Evolutionary conservation across 345 rosid genomes (phyloP), one percentile per base, ranked within the genome.

Genomic region (Stellera chamaejasme): DNA sequence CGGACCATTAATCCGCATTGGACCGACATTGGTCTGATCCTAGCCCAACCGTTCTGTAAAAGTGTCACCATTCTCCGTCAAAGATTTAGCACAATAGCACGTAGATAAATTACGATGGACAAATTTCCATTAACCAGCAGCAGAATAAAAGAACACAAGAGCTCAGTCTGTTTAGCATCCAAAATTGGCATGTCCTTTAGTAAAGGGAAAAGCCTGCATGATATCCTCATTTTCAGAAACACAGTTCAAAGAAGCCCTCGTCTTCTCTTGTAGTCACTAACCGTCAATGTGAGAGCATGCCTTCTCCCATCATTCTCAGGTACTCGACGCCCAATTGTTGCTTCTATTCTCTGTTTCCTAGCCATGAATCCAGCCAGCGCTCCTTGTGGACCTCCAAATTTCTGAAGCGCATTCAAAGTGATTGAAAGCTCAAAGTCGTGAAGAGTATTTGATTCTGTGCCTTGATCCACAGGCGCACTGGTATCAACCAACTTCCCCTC

Each of bases 401-500:
- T 80, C 69, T 78, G 75, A 52, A 94, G 93, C 0, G 73, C 60
- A 11, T 60, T 66, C 67, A 90, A 61, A 2, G 99, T 81, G 51
- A 90, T 77, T 1, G 84, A 85, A 54, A 94, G 69, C 57, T 87
- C 99, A 52, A 90, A 94, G 73, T 78, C 72, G 63, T 94, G 97
- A 47, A 94, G 76, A 57, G 62, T 27, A 67, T 87, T 75, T 54
- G 84, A 80, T 63, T 79, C 99, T 0, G 96, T 83, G 52, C 99
- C 99, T 55, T 61, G 78, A 68, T 89, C 90, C 4, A 94, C 80
- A 10, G 97, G 99, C 15, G 97, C 96, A 52, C 75, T 79, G 14
- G 99, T 94, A 72, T 90, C 96, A 32, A 87, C 85, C 62, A 94
- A 69, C 75, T 94, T 94, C 72, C 99, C 96, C 0, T 97, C 97